A percentile compares a stretch with the other conserved stretches of the same genome.
phyloP scores from a whole-genome alignment of 2,329 filamentous ascomycete species.

The Fusarium nurragi region DNA sequence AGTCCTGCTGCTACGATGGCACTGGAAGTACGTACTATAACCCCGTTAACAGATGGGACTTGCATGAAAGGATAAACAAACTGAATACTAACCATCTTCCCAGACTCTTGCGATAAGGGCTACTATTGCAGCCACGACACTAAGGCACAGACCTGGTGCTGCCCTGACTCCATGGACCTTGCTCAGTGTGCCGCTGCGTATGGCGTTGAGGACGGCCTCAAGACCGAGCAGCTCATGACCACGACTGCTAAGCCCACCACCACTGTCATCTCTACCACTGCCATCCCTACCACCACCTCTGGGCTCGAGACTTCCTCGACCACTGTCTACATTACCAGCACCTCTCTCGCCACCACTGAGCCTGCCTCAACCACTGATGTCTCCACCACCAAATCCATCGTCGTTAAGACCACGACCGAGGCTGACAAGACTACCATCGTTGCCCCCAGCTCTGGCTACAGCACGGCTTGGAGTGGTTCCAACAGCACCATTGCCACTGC shows the following conservation, averaged over 20 bases:
- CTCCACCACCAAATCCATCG: slow-evolving; percentile 36
- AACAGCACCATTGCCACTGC: slow-evolving; percentile 48
- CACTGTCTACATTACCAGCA: slow-evolving; percentile 42
- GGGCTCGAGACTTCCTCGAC: slow-evolving; percentile 41
- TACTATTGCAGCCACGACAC: slow-evolving; percentile 71
- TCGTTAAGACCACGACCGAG: slow-evolving; percentile 37
- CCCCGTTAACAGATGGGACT: neutral
- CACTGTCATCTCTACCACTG: slow-evolving; percentile 3
- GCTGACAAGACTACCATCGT: slow-evolving; percentile 43
- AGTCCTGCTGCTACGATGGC: slow-evolving; percentile 67
- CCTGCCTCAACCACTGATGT: slow-evolving; percentile 43
- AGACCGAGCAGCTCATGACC: slow-evolving; percentile 48
- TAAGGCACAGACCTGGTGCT: slow-evolving; percentile 65
- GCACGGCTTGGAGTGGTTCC: slow-evolving; percentile 45
- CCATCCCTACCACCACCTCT: slow-evolving; percentile 40
- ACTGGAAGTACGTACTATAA: slow-evolving; percentile 62
- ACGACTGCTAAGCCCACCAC: slow-evolving; percentile 24
- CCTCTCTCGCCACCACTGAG: slow-evolving; percentile 27
- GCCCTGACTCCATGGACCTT: slow-evolving; percentile 64
- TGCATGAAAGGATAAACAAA: neutral
- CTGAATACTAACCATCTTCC: slow-evolving; percentile 18
- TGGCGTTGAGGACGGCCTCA: slow-evolving; percentile 58
- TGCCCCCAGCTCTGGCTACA: slow-evolving; percentile 42
- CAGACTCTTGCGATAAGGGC: slow-evolving; percentile 68
- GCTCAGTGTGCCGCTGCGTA: slow-evolving; percentile 64